Percentiles rank a stretch among this genome's conserved stretches.
These are phyloP conservation scores for Endoconidiophora laricicola DNA, from an alignment of 2,329 filamentous ascomycete species.

Conservation along the genomic window DNA sequence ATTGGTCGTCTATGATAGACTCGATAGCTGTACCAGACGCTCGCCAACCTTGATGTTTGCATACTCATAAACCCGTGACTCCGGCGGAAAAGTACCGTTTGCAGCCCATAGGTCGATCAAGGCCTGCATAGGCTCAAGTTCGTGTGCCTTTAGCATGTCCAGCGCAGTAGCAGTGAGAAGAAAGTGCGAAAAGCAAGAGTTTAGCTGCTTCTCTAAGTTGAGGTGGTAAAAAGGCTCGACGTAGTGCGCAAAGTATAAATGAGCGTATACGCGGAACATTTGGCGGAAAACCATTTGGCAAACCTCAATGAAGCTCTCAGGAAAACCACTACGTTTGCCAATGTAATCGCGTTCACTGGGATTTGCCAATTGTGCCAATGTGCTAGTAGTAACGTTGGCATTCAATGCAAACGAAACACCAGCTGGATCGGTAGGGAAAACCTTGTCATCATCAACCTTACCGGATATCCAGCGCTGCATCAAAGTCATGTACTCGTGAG, in stretches of 20 bases:
- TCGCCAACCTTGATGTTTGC: slow-evolving; percentile 46
- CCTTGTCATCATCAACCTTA: slow-evolving; percentile 77
- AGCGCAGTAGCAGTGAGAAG: slow-evolving; percentile 64
- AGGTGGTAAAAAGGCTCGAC: slow-evolving; percentile 69
- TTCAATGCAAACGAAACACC: slow-evolving; percentile 50
- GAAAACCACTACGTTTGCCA: slow-evolving; percentile 85
- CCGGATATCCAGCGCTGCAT: slow-evolving; percentile 96
- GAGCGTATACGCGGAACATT: slow-evolving; percentile 97
- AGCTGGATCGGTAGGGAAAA: slow-evolving; percentile 77
- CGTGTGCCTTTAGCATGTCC: slow-evolving; percentile 71
- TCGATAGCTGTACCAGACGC: slow-evolving; percentile 34
- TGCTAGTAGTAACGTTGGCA: slow-evolving; percentile 38
- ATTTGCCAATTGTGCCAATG: slow-evolving; percentile 46
- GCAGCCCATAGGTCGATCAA: slow-evolving; percentile 82
- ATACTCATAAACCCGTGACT: slow-evolving; percentile 50
- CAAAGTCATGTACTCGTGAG: slow-evolving; percentile 82
- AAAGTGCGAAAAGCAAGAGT: slow-evolving; percentile 79
- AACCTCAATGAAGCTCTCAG: slow-evolving; percentile 72
- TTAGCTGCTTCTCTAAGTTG: slow-evolving; percentile 64
- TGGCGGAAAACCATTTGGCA: slow-evolving; percentile 91
- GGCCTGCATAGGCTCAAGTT: slow-evolving; percentile 91
- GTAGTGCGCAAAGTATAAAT: slow-evolving; percentile 96
- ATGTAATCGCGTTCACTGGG: slow-evolving; percentile 57
- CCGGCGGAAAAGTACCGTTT: slow-evolving; percentile 71
- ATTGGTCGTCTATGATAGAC: slow-evolving; percentile 2